A percentile compares a stretch with the other conserved stretches of the same genome.
Conservation (phyloP, 345 rosid species). For the Chamaenerion angustifolium region DNA sequence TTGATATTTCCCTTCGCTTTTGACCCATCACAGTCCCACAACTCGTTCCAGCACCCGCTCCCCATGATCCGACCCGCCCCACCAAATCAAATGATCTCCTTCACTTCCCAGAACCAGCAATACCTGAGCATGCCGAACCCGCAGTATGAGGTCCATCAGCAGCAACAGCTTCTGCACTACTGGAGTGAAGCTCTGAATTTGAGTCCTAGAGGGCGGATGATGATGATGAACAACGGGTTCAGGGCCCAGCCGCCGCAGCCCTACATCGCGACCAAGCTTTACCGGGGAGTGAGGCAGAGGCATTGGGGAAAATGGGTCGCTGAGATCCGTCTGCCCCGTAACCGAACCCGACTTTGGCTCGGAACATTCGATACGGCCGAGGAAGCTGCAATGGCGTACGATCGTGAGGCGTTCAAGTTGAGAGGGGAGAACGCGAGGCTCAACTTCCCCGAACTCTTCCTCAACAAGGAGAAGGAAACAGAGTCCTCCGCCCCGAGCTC, state of each 20-base stretch:
- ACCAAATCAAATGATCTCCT: conserved; percentile 55
- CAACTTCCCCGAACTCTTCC: conserved; percentile 73
- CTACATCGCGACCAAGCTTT: conserved; percentile 57
- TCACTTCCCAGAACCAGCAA: conserved; percentile 36
- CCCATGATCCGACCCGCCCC: conserved; percentile 19
- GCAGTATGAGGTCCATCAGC: conserved; percentile 24
- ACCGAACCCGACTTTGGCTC: conserved; percentile 86
- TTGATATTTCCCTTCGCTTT: conserved; percentile 40
- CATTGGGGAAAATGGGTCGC: conserved; percentile 99
- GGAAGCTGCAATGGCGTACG: conserved; percentile 87
- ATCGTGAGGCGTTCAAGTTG: conserved; percentile 76
- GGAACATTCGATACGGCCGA: conserved; percentile 92
- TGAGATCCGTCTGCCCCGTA: conserved; percentile 88
- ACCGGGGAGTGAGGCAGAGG: conserved; percentile 86
- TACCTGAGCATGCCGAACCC: conserved; percentile 13
- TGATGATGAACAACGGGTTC: conserved; percentile 59
- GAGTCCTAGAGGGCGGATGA: conserved; percentile 68
- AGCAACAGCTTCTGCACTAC: conserved; percentile 46
- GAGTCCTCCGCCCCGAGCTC: conserved; percentile 17
- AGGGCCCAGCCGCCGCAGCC: conserved; percentile 84
- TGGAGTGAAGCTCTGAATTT: conserved; percentile 52
- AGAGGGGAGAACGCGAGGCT: conserved; percentile 82
- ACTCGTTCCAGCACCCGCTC: conserved; percentile 22
- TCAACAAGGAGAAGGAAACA: conserved; percentile 32
- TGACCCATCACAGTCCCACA: conserved; percentile 22